Evolutionary conservation across 495 filamentous ascomycete species (phyloP), one percentile per base, ranked within the genome.

Genomic region (Aspergillus coremiiformis): DNA sequence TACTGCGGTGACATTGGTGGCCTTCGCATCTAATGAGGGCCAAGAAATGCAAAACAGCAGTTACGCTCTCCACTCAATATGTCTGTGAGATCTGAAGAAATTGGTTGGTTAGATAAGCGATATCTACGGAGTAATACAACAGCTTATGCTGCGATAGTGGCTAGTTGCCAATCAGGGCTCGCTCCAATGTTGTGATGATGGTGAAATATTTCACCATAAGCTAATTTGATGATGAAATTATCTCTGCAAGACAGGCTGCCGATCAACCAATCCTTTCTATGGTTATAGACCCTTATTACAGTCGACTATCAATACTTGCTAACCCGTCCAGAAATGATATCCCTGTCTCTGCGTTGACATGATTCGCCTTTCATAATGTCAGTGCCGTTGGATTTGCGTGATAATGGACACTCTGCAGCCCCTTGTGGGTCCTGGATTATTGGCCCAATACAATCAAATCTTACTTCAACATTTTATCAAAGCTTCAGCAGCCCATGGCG

Each of bases 361-460:
- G 24, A 58, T 53, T 62, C 53, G 59, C 52, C 41, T 42, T 4
- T 33, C 39, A 62, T 62, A 58, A 53, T 55, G 55, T 53, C 51
- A 56, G 39, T 47, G 42, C 26, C 29, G 53, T 51, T 44, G 5
- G 6, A 8, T 27, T 58, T 56, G 55, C 55, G 59, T 62, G 55
- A 58, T 62, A 33, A 6, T 45, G 30, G 30, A 11, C 41, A 33
- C 39, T 37, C 26, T 23, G 20, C n/a, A 10, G 8, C 26, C n/a
- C 42, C 19, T n/a, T 15, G 17, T 52, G 50, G 42, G 14, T 15
- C 12, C n/a, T 15, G 7, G 10, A n/a, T 4, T 19, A 32, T 47
- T 26, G 27, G 33, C 20, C 37, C 42, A 44, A 48, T 52, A 20
- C 39, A 27, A 23, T 21, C 17, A 19, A 41, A n/a, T n/a, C n/a